A percentile compares a stretch with the other conserved stretches of the same genome.
phyloP scores from a whole-genome alignment of 257 asterid species.

The Nicotiana paniculata region DNA sequence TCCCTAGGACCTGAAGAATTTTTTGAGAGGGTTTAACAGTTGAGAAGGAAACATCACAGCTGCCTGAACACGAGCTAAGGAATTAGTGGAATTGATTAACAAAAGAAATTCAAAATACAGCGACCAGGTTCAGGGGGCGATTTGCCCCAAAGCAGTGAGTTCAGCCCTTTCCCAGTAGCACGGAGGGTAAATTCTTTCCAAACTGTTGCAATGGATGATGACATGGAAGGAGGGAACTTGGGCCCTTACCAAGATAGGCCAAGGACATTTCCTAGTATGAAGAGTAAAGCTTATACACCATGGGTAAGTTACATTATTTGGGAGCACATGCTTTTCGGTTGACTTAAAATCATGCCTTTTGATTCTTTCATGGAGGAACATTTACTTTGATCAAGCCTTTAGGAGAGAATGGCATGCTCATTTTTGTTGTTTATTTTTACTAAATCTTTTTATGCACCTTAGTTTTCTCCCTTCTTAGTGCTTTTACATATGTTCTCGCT shows the following conservation, averaged over 20 bases:
- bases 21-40: background rate
- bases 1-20: background rate
- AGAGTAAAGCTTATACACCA: constrained; percentile 72
- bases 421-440: background rate
- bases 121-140: constrained; percentile 88
- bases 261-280: constrained; percentile 85
- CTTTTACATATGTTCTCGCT: background rate
- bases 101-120: constrained; percentile 46
- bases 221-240: constrained; percentile 76
- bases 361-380: background rate
- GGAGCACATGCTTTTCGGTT: background rate
- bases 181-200: constrained; percentile 81
- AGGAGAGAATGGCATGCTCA: background rate
- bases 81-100: background rate
- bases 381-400: background rate
- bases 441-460: background rate
- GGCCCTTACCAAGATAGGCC: constrained; percentile 72
- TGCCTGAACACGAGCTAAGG: background rate
- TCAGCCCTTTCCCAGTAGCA: constrained; percentile 54
- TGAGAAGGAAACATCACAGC: background rate
- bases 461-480: background rate
- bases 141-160: constrained; percentile 70
- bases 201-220: constrained; percentile 80
- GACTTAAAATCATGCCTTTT: background rate
- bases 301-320: constrained; percentile 46